phyloP scores from a whole-genome alignment of 306 rosid genomes.

The Pyrus bretschneideri region DNA sequence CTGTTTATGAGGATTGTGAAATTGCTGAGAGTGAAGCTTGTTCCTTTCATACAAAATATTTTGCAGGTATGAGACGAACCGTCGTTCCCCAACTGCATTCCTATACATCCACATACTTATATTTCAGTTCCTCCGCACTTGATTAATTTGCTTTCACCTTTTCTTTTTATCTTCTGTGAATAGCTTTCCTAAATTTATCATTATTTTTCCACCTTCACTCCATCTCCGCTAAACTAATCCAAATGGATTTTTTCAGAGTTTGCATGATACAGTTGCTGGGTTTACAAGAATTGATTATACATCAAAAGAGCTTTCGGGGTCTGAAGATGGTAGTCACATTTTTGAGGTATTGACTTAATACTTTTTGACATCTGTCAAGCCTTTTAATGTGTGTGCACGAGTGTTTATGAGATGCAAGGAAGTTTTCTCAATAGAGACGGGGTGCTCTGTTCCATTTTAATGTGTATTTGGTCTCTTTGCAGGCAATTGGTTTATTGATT shows the following conservation, averaged over 20 bases:
- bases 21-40: constrained; percentile 78
- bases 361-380: background rate
- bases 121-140: background rate
- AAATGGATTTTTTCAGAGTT: constrained; percentile 46
- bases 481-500: constrained; percentile 94
- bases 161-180: background rate
- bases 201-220: constrained; percentile 5
- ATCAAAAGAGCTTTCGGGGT: constrained; percentile 49
- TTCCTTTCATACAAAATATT: constrained; percentile 77
- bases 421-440: background rate
- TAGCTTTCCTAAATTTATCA: background rate
- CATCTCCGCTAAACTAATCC: constrained; percentile 1
- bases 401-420: background rate
- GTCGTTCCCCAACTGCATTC: constrained; percentile 1
- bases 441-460: constrained; percentile 14
- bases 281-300: constrained; percentile 58
- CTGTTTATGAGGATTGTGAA: constrained; percentile 91
- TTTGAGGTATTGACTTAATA: constrained; percentile 64
- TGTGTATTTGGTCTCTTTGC: constrained; percentile 22
- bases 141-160: background rate
- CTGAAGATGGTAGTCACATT: constrained; percentile 97
- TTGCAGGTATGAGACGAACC: constrained; percentile 57
- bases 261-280: constrained; percentile 63
- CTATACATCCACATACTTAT: background rate
- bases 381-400: background rate